Conservation (phyloP, 2,329 filamentous ascomycete species). For the Apiospora aurea region DNA sequence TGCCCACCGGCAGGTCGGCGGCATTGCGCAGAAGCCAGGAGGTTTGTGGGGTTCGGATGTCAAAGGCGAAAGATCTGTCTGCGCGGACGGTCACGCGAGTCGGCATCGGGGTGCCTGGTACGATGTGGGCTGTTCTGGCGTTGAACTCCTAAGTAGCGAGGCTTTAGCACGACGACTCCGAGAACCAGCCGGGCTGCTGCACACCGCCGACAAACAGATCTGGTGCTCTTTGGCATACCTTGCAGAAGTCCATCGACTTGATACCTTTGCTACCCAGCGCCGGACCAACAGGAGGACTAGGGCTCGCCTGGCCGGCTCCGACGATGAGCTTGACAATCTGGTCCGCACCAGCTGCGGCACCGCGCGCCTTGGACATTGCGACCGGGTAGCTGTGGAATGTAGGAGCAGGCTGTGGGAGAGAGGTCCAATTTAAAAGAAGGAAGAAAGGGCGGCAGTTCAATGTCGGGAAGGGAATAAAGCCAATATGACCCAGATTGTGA, state of each 20-base stretch:
- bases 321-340: constrained; percentile 97
- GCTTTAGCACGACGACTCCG: constrained; percentile 29
- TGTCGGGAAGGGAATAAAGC: background rate
- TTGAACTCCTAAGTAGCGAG: constrained; percentile 82
- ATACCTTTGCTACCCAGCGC: constrained; percentile 97
- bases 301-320: constrained; percentile 91
- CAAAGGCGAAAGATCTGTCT: constrained; percentile 92
- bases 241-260: constrained; percentile 99
- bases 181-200: background rate
- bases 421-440: background rate
- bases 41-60: constrained; percentile 92
- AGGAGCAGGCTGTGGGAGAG: background rate
- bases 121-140: constrained; percentile 86
- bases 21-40: constrained; percentile 88
- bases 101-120: constrained; percentile 83
- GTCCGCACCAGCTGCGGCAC: constrained; percentile 56
- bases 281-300: constrained; percentile 94
- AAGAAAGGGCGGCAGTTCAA: background rate
- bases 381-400: background rate
- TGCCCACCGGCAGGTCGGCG: constrained; percentile 73
- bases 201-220: background rate
- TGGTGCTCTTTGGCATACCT: constrained; percentile 61
- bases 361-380: constrained; percentile 60
- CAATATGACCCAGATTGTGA: background rate
- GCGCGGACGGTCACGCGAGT: constrained; percentile 90